Evolutionary conservation across 2,329 filamentous ascomycete species (phyloP).

Genomic region (Clarireedia hainanense): DNA sequence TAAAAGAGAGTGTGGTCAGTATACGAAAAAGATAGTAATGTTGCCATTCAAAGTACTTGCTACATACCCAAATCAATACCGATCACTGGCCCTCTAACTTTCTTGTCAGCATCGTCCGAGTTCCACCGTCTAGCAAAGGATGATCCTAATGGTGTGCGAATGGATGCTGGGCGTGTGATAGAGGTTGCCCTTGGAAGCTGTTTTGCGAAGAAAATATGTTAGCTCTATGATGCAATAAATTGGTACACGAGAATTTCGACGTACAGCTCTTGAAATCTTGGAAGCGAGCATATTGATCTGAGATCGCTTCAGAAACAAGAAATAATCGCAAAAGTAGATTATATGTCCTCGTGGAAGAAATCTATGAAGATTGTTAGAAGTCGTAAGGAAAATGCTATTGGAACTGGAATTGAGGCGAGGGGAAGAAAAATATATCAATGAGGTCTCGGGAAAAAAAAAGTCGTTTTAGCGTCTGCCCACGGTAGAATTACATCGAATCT

Average conservation of each 20-base stretch:
- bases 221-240: slow-evolving; percentile 21
- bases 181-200: slow-evolving; percentile 72
- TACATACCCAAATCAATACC: slow-evolving; percentile 89
- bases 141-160: slow-evolving; percentile 63
- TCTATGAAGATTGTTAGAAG: background rate
- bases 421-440: slow-evolving; percentile 7
- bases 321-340: slow-evolving; percentile 11
- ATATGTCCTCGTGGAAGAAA: slow-evolving; percentile 12
- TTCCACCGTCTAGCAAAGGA: slow-evolving; percentile 71
- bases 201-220: slow-evolving; percentile 12
- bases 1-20: slow-evolving; percentile 28
- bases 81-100: slow-evolving; percentile 93
- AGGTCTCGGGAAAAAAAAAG: slow-evolving; percentile 6
- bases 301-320: slow-evolving; percentile 13
- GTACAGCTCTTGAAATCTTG: slow-evolving; percentile 67
- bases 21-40: slow-evolving; percentile 8
- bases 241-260: slow-evolving; percentile 30
- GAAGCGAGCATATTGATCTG: slow-evolving; percentile 60
- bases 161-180: slow-evolving; percentile 58
- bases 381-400: background rate
- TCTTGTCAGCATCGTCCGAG: slow-evolving; percentile 61
- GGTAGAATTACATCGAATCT: slow-evolving; percentile 9
- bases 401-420: slow-evolving; percentile 1
- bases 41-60: background rate
- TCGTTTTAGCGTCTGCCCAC: slow-evolving; percentile 4